Evolutionary conservation across 2,329 filamentous ascomycete species (phyloP).

Genomic region (Pyrenochaeta sp.): DNA sequence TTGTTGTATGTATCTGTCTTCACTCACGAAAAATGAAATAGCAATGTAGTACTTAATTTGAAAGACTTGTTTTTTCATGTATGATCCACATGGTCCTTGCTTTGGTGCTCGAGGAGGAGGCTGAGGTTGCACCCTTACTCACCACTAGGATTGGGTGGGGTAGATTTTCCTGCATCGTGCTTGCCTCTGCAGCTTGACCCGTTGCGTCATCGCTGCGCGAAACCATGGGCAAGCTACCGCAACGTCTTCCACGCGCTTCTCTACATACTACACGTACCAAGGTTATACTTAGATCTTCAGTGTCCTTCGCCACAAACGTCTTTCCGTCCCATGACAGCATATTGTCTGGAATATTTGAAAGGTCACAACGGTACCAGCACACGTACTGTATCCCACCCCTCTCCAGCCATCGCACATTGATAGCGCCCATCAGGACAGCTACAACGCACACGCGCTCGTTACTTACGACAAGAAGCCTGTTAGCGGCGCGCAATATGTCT

Average conservation of each 20-base stretch:
- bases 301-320: not conserved
- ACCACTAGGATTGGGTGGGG: not conserved
- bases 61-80: not conserved
- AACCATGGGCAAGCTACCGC: slow-evolving; percentile 26
- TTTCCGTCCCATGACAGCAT: not conserved
- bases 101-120: not conserved
- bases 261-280: not conserved
- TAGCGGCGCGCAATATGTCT: slow-evolving; percentile 62
- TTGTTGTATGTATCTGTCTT: slow-evolving; percentile 12
- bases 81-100: not conserved
- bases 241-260: slow-evolving; percentile 10
- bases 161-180: slow-evolving; percentile 13
- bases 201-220: slow-evolving; percentile 36
- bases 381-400: not conserved
- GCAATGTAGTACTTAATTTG: slow-evolving; percentile 1
- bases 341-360: not conserved
- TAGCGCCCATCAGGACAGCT: not conserved
- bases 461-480: not conserved
- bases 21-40: slow-evolving; percentile 15
- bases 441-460: not conserved
- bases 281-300: not conserved
- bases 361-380: not conserved
- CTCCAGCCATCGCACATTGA: not conserved
- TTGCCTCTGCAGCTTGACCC: slow-evolving; percentile 16
- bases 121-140: not conserved